These are phyloP conservation scores for Teratosphaeria epicoccoides DNA, from an alignment of 2,329 filamentous ascomycete species.

Conservation along the genomic window DNA sequence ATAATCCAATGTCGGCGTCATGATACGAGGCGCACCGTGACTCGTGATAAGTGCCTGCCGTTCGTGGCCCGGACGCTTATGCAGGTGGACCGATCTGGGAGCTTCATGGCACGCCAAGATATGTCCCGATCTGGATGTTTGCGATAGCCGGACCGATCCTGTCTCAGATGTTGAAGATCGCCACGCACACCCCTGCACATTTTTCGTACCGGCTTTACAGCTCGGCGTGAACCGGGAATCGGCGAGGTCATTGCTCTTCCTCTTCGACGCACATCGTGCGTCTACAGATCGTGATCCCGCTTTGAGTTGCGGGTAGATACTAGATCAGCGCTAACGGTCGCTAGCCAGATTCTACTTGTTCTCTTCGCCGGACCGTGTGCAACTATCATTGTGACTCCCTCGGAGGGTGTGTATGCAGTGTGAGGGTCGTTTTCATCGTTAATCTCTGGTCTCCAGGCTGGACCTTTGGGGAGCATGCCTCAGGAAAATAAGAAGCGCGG, in stretches of 20 bases:
- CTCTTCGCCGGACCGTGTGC: no score
- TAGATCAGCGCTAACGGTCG: neutral
- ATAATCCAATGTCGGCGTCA: neutral
- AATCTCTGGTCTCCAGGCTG: neutral
- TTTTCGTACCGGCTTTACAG: neutral
- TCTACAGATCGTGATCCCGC: neutral
- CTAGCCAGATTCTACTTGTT: neutral
- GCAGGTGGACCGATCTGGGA: neutral
- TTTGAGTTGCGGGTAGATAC: neutral
- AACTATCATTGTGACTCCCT: no score
- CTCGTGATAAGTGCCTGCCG: no score
- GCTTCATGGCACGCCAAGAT: neutral
- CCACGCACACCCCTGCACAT: neutral
- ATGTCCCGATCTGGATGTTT: neutral
- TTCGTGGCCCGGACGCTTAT: neutral
- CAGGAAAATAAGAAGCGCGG: constrained; percentile 50
- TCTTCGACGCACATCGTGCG: neutral
- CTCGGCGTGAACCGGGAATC: no score
- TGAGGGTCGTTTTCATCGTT: neutral
- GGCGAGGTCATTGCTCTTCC: no score
- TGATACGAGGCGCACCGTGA: neutral
- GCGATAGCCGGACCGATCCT: neutral
- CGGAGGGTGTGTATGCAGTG: neutral
- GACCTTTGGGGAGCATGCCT: constrained; percentile 38
- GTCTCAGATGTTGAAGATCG: neutral